Evolutionary conservation across 768 basidiomycete genomes (phyloP).

Genomic region (Tremella yokohamensis): DNA sequence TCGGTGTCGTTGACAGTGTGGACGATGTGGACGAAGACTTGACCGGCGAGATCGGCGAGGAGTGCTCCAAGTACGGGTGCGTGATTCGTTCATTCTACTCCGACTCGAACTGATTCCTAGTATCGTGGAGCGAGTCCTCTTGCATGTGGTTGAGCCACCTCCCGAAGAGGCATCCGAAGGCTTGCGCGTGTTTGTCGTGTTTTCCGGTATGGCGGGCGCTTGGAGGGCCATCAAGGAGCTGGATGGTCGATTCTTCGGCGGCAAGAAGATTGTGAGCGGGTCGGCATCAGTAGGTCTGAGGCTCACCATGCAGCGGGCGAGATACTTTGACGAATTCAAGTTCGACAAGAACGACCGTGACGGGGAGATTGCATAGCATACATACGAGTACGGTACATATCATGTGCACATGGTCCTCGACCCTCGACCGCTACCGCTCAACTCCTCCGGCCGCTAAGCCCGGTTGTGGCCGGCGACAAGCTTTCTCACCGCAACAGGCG

Average conservation of each 20-base stretch:
- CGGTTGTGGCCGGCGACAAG: neutral
- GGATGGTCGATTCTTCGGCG: constrained; percentile 89
- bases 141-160: constrained; percentile 70
- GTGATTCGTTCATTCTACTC: constrained; percentile 57
- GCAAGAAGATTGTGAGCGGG: constrained; percentile 60
- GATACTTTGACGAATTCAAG: constrained; percentile 47
- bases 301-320: constrained; percentile 25
- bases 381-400: neutral
- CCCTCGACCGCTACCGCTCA: neutral
- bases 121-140: constrained; percentile 81
- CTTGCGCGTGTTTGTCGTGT: constrained; percentile 85
- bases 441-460: no score
- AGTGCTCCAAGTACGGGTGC: constrained; percentile 46
- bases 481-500: constrained; percentile 30
- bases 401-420: neutral
- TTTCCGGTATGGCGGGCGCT: constrained; percentile 84
- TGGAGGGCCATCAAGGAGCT: constrained; percentile 94
- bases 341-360: constrained; percentile 46
- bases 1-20: constrained; percentile 73
- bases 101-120: constrained; percentile 59
- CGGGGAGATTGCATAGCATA: constrained; percentile 13
- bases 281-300: neutral
- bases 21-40: constrained; percentile 83
- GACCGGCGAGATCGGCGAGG: constrained; percentile 71
- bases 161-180: constrained; percentile 69